Evolutionary conservation across 2,329 filamentous ascomycete species (phyloP), one percentile per base, ranked within the genome.

Genomic region (Ceratocystis albifundus): DNA sequence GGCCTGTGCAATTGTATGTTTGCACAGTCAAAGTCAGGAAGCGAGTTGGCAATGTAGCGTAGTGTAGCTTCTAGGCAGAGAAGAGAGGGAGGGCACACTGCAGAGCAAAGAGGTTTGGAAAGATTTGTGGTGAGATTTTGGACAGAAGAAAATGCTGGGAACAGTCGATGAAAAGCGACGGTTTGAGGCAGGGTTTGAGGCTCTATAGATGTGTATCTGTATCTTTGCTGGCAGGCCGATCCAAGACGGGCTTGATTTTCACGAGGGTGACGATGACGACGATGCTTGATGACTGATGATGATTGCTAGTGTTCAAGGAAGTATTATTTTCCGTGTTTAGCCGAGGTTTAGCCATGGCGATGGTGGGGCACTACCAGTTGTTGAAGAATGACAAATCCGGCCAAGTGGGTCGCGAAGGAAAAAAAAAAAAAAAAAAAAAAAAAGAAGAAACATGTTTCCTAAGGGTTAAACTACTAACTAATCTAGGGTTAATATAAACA

Each of bases 1-100:
- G 62, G 28, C 25, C 62, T 64, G 62, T 64, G 62, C 62, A 30
- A 30, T 46, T 32, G 17, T 17, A n/a, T 25, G 4, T 50, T 44
- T 64, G 62, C 62, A 64, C 62, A 64, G 55, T 59, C 55, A 36
- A 59, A 59, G 55, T 59, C 55, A 59, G 10, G 55, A 59, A 64
- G 25, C 45, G n/a, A n/a, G 25, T 20, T 53, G 61, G 41, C 61
- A 62, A 17, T 41, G 30, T 32, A 32, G 30, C 7, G 36, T 41
- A 41, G 36, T 64, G 25, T 7, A 53, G 25, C 8, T n/a, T 3
- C 17, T 12, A 8, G 7, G 22, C 17, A 20, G 32, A 50, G 8
- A 12, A 36, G 62, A 32, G 6, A 59, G 32, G 25, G 22, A n/a
- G n/a, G n/a, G n/a, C n/a, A n/a, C 55, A 4, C 25, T 59, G 15